Evolutionary conservation across 345 rosid genomes (phyloP).

Genomic region (Moringa oleifera): DNA sequence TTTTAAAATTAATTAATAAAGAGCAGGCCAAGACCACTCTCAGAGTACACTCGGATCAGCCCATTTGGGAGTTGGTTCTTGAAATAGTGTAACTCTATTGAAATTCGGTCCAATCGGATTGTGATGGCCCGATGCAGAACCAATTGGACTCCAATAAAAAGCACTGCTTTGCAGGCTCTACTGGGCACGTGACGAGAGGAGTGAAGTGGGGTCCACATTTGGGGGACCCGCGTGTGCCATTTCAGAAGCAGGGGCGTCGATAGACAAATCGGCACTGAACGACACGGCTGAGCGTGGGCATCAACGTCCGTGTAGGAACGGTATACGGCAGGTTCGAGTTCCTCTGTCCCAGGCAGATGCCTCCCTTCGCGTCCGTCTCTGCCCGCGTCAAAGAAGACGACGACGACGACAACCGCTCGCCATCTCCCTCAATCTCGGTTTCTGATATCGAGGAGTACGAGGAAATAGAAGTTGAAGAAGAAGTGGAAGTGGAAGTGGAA

Average conservation of each 20-base stretch:
- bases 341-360: slow-evolving; percentile 11
- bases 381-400: slow-evolving; percentile 7
- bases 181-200: neutral
- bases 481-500: slow-evolving; percentile 10
- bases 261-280: neutral
- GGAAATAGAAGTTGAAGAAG: neutral
- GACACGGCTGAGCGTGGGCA: neutral
- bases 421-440: slow-evolving; percentile 7
- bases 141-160: too few species aligned
- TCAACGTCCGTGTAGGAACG: neutral
- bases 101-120: too few species aligned
- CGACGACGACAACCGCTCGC: neutral
- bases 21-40: too few species aligned
- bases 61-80: too few species aligned
- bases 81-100: too few species aligned
- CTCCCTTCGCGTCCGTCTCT: slow-evolving; percentile 17
- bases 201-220: neutral
- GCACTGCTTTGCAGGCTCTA: too few species aligned
- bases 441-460: neutral
- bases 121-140: too few species aligned
- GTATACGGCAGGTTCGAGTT: neutral
- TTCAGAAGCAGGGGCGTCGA: neutral
- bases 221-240: neutral
- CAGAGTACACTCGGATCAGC: too few species aligned
- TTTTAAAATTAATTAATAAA: too few species aligned